Base-by-base conservation (phyloP, 2,329 filamentous ascomycete species). In the Penicillium brasilianum region DNA sequence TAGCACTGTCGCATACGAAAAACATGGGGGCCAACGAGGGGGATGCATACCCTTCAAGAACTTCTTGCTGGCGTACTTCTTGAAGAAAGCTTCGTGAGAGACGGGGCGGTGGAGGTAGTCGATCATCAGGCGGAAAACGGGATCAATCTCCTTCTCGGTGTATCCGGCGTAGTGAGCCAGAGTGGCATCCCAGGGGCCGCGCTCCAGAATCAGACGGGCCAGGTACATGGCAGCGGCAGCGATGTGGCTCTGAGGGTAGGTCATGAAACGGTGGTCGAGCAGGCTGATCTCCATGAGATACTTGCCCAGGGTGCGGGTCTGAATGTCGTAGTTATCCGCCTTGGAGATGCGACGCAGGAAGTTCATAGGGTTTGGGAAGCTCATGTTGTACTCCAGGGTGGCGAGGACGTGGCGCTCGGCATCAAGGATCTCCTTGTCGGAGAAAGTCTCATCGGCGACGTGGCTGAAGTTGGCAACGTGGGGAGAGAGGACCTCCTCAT, bases 301-400 rank as follows among this genome's bases (percentile, higher is more conserved):
- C 82, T 99, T 99, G 78, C 92, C 95, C 62, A 99, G 87, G 50
- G 95, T 99, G 72, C 95, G 91, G 63, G 93, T 97, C 78, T 97
- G 92, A 72, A 98, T 97, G 79, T 99, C 94, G 81, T 99, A 99
- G 83, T 96, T 95, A 82, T 99, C 96, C 73, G 95, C 96, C 84
- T 99, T 99, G 64, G 94, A 98, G 79, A 99, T 97, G 69, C 96
- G 91, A 67, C 95, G 92, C 63, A 99, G 87, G 83, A 99, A 99
- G 85, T 99, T 99, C 95, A 99, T 99, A 22, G 95, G 95, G 80
- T 99, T 99, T 59, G 95, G 95, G 75, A 97, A 99, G 83, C 93
- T 97, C 66, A 99, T 88, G 76, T 99, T 94, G 78, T 97, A 99
- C 81, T 97, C 90, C 63, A 99, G 86, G 6, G 93, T 93, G 67